phyloP scores from a whole-genome alignment of 192 early-diverging fungal species.

The Backusella psychrophila region DNA sequence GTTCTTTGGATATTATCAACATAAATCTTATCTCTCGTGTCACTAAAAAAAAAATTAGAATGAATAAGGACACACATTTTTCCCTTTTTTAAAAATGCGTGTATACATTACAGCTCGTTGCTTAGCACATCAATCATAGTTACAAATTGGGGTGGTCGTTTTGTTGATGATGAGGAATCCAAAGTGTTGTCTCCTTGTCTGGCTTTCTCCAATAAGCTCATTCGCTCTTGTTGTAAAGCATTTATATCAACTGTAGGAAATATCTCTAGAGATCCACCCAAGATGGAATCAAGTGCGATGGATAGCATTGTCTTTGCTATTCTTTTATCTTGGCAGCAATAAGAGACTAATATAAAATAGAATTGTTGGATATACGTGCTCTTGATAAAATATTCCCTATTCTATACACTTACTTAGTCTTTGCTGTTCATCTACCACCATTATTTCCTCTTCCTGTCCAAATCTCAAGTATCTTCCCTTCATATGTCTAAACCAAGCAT shows the following conservation, averaged over 20 bases:
- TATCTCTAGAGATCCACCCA: conserved; percentile 14
- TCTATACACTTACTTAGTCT: neutral
- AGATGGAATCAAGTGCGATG: conserved; percentile 6
- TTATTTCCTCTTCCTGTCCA: conserved; percentile 11
- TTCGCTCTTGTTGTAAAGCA: conserved; percentile 13
- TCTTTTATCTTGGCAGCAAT: conserved; percentile 8
- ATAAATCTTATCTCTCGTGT: conserved; percentile 27
- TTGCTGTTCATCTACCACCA: conserved; percentile 8
- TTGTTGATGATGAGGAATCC: neutral
- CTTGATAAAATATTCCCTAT: no score
- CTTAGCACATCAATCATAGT: conserved; percentile 6
- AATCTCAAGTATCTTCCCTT: conserved; percentile 15
- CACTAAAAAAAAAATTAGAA: conserved; percentile 3
- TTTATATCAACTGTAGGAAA: conserved; percentile 20
- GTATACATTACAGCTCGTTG: conserved; percentile 8
- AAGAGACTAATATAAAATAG: conserved; percentile 1
- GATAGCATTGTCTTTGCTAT: conserved; percentile 19
- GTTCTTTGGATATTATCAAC: conserved; percentile 30
- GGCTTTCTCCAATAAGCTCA: conserved; percentile 14
- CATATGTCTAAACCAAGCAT: conserved; percentile 33
- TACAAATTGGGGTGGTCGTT: conserved; percentile 20
- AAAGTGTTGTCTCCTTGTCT: neutral
- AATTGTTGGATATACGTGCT: neutral
- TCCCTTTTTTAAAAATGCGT: neutral
- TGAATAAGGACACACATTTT: neutral